Evolutionary conservation across 148 eudicot species (phyloP).

Genomic region (Diospyros kaki): DNA sequence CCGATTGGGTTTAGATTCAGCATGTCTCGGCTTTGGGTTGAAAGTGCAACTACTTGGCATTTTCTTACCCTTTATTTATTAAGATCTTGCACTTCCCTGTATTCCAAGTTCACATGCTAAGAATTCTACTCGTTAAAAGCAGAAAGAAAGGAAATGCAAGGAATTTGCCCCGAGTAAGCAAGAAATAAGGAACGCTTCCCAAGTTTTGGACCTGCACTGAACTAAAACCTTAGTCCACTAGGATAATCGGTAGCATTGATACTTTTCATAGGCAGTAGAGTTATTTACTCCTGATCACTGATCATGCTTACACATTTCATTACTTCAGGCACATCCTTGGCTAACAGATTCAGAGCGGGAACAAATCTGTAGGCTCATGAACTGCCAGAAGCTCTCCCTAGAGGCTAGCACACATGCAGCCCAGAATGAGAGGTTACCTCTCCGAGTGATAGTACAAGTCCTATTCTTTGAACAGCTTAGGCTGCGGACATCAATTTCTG

Average conservation of each 20-base stretch:
- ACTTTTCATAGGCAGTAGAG: neutral
- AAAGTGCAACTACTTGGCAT: neutral
- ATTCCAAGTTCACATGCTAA: neutral
- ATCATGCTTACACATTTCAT: constrained; percentile 5
- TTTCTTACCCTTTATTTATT: neutral
- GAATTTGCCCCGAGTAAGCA: neutral
- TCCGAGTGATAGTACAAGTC: constrained; percentile 69
- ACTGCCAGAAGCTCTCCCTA: constrained; percentile 69
- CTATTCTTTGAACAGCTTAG: constrained; percentile 71
- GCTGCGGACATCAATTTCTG: constrained; percentile 64
- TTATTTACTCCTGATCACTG: neutral
- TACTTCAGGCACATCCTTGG: constrained; percentile 68
- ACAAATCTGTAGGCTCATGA: constrained; percentile 69
- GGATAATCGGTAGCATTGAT: neutral
- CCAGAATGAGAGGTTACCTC: constrained; percentile 71
- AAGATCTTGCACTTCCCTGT: too few relatives aligned
- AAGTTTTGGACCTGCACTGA: neutral
- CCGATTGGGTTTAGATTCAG: neutral
- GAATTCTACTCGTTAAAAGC: neutral
- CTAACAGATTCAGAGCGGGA: constrained; percentile 65
- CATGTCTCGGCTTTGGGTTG: neutral
- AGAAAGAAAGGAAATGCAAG: neutral
- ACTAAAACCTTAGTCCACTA: neutral
- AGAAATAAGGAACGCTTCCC: neutral
- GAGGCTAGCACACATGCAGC: constrained; percentile 84